A percentile compares a stretch with the other conserved stretches of the same genome.
These are phyloP conservation scores for Suillus subalutaceus DNA, from an alignment of 768 basidiomycete species.

Conservation along the genomic window DNA sequence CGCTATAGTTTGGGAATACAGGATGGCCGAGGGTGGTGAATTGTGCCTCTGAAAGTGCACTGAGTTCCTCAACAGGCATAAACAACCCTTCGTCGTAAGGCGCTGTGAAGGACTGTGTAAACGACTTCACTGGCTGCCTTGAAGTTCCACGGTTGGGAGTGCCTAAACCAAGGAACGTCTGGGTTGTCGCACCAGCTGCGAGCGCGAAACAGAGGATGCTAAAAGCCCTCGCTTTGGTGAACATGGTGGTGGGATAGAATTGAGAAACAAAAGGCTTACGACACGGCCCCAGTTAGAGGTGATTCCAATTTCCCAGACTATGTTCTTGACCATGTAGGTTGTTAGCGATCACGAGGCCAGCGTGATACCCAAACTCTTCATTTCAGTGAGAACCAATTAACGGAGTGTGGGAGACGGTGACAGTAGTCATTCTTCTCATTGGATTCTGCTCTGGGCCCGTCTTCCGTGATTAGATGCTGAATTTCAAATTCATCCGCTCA, in stretches of 20 bases:
- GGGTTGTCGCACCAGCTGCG: constrained; percentile 20
- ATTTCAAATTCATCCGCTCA: too few species aligned
- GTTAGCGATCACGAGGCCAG: neutral
- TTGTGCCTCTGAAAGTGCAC: constrained; percentile 26
- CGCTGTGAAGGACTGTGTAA: constrained; percentile 14
- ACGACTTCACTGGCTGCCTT: constrained; percentile 8
- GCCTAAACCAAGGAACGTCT: constrained; percentile 21
- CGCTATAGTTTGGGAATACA: constrained; percentile 44
- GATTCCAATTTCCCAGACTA: neutral
- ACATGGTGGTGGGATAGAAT: neutral
- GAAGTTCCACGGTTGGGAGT: constrained; percentile 1
- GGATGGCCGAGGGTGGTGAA: constrained; percentile 47
- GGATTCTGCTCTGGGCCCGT: too few species aligned
- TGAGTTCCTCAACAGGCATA: constrained; percentile 36
- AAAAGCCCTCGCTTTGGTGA: neutral
- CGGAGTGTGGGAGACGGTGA: constrained; percentile 1
- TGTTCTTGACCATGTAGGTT: neutral
- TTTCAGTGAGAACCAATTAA: neutral
- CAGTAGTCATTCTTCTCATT: too few species aligned
- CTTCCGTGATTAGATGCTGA: too few species aligned
- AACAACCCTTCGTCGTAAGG: constrained; percentile 36
- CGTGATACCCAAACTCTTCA: neutral
- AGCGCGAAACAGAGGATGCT: neutral
- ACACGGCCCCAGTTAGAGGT: neutral
- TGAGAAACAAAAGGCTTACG: neutral